Percentiles rank a stretch among this genome's conserved stretches.
These are phyloP conservation scores for Meyerozyma carpophila DNA, from an alignment of 1,139 yeast species.

Conservation along the genomic window DNA sequence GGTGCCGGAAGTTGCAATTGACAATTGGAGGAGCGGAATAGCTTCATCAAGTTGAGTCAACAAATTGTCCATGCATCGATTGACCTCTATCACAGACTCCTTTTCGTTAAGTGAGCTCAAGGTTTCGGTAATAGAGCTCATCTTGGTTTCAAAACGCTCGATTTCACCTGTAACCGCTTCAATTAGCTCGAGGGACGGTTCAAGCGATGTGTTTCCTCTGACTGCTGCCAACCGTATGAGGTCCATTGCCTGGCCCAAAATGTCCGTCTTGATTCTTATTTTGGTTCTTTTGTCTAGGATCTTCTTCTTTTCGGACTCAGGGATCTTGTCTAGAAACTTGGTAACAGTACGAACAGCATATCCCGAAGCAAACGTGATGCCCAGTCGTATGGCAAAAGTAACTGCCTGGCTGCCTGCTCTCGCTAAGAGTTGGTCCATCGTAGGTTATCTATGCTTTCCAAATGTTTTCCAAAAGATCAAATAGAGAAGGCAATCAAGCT, in stretches of 20 bases:
- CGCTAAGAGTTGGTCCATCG: constrained; percentile 22
- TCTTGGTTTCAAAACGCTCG: constrained; percentile 49
- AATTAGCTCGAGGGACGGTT: constrained; percentile 52
- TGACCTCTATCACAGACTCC: constrained; percentile 44
- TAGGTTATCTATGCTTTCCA: background rate
- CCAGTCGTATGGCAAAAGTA: constrained; percentile 74
- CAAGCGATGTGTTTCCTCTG: constrained; percentile 63
- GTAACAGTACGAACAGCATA: constrained; percentile 67
- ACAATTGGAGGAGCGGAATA: constrained; percentile 63
- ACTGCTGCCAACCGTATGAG: constrained; percentile 65
- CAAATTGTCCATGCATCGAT: constrained; percentile 44
- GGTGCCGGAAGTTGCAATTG: constrained; percentile 69
- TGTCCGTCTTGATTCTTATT: constrained; percentile 55
- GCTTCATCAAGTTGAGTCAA: constrained; percentile 57
- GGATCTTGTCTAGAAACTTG: constrained; percentile 55
- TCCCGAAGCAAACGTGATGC: constrained; percentile 70
- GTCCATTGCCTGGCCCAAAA: constrained; percentile 66
- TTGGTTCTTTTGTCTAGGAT: constrained; percentile 39
- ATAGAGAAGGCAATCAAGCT: too few relatives aligned
- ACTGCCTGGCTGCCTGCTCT: constrained; percentile 78
- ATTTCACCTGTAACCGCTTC: constrained; percentile 55
- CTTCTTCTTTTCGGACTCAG: constrained; percentile 47
- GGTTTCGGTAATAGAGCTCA: constrained; percentile 26
- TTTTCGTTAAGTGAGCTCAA: constrained; percentile 26
- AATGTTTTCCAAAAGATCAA: too few relatives aligned